Evolutionary conservation across 2,329 filamentous ascomycete species (phyloP), one percentile per base, ranked within the genome.

Genomic region (Penicillium sp.): DNA sequence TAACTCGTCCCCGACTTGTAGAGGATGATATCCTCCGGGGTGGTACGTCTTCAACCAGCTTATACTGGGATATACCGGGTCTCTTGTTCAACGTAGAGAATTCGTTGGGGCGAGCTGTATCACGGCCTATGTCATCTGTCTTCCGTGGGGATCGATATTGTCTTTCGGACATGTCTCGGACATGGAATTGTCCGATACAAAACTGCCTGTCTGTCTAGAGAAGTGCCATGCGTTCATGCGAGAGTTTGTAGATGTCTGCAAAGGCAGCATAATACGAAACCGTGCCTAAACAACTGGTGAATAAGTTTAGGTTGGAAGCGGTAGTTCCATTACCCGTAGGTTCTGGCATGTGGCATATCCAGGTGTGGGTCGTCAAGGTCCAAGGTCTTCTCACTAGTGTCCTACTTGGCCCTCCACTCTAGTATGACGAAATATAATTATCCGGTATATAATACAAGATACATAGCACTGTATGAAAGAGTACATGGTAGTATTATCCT

Each of bases 11-110:
- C 58, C 57, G 16, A 64, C 42, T 10, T 53, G 6, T 16, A 60
- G 8, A 10, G 50, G 57, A 47, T 56, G 57, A 43, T 60, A 61
- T 37, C 59, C 61, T 19, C 58, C 58, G 0, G 41, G 53, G 1
- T 45, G 12, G 17, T 61, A 61, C 30, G 11, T 42, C 12, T 19
- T 53, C 52, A 38, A 56, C 43, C 14, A 54, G 19, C 30, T 11
- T 44, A 46, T 56, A 58, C 35, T 52, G 47, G 3, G 36, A 4
- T 38, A 41, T 59, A 12, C 46, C n/a, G 22, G 25, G 30, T 38
- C 9, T 35, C 31, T n/a, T 45, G 14, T 33, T 19, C 6, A 4
- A 11, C 6, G 45, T 12, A 37, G 17, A n/a, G 28, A n/a, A 38
- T 37, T 16, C 8, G n/a, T 10, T 31, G 4, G 35, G 10, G 3